Percentiles rank a stretch among this genome's conserved stretches.
These are phyloP conservation scores for Eucalyptus pauciflora DNA, from an alignment of 345 rosid species.

Conservation along the genomic window DNA sequence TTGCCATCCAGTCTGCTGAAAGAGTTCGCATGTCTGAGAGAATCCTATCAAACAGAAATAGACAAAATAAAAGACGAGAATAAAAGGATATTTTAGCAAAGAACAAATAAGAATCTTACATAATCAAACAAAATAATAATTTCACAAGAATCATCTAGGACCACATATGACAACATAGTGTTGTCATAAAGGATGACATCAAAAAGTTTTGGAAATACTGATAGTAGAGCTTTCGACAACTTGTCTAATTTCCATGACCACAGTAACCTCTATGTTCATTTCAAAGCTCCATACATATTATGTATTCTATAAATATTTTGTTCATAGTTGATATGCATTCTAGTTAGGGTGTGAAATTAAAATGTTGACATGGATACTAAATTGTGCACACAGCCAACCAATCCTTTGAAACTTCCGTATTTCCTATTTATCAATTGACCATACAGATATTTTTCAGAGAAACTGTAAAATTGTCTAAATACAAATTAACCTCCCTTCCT, in stretches of 20 bases:
- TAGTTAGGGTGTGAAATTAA: background rate
- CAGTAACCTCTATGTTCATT: background rate
- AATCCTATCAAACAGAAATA: conserved; percentile 54
- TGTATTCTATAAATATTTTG: background rate
- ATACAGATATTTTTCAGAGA: background rate
- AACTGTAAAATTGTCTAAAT: background rate
- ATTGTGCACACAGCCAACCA: background rate
- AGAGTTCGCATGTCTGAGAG: conserved; percentile 99
- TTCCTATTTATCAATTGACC: background rate
- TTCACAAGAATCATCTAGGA: background rate
- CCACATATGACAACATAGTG: background rate
- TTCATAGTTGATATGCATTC: background rate
- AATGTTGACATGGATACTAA: background rate
- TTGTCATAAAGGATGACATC: background rate
- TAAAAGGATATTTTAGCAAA: background rate
- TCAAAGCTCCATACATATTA: background rate
- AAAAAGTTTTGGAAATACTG: background rate
- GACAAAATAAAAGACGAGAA: background rate
- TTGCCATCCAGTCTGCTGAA: conserved; percentile 99
- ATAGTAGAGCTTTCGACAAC: background rate
- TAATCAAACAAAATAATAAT: background rate
- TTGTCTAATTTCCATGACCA: background rate
- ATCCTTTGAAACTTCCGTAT: background rate
- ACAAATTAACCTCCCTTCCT: background rate
- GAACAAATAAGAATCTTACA: background rate